These are phyloP conservation scores for Diaporthe amygdali DNA, from an alignment of 2,329 filamentous ascomycete genomes.

Conservation along the genomic window DNA sequence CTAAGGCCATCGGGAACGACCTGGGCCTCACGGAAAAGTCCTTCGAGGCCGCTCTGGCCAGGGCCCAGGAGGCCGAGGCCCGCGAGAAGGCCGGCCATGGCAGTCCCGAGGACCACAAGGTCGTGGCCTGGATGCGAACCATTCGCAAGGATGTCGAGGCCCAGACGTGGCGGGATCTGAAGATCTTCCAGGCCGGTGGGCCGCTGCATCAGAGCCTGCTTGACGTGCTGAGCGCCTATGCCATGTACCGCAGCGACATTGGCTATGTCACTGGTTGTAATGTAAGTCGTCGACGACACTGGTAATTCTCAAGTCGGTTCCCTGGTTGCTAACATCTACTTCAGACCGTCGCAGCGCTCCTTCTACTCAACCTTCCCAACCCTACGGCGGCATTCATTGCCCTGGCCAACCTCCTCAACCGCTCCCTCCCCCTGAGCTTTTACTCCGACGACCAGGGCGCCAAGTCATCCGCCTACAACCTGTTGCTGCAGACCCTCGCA, in stretches of 20 bases:
- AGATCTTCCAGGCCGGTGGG: slow-evolving; percentile 71
- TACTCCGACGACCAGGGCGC: slow-evolving; percentile 73
- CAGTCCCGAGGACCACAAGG: slow-evolving; percentile 58
- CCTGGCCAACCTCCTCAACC: slow-evolving; percentile 79
- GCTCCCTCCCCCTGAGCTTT: slow-evolving; percentile 76
- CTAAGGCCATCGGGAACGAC: slow-evolving; percentile 74
- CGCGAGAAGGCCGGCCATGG: slow-evolving; percentile 57
- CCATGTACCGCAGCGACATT: slow-evolving; percentile 82
- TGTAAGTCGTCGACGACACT: slow-evolving; percentile 52
- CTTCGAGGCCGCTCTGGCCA: slow-evolving; percentile 72
- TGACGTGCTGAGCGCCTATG: slow-evolving; percentile 78
- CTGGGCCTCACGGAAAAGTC: slow-evolving; percentile 70
- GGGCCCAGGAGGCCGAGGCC: slow-evolving; percentile 67
- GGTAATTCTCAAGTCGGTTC: slow-evolving; percentile 26
- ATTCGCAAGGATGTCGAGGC: slow-evolving; percentile 69
- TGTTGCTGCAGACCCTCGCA: slow-evolving; percentile 70
- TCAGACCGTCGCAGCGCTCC: slow-evolving; percentile 73
- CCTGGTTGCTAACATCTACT: slow-evolving; percentile 28
- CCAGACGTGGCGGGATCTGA: slow-evolving; percentile 72
- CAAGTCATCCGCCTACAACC: slow-evolving; percentile 70
- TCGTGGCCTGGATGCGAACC: slow-evolving; percentile 64
- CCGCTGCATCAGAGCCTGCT: slow-evolving; percentile 72
- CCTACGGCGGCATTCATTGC: slow-evolving; percentile 71
- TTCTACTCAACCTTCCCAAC: slow-evolving; percentile 73
- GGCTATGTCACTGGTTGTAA: slow-evolving; percentile 79